Base-by-base conservation (phyloP, 2,329 filamentous ascomycete species). In the Aureobasidium melanogenum region DNA sequence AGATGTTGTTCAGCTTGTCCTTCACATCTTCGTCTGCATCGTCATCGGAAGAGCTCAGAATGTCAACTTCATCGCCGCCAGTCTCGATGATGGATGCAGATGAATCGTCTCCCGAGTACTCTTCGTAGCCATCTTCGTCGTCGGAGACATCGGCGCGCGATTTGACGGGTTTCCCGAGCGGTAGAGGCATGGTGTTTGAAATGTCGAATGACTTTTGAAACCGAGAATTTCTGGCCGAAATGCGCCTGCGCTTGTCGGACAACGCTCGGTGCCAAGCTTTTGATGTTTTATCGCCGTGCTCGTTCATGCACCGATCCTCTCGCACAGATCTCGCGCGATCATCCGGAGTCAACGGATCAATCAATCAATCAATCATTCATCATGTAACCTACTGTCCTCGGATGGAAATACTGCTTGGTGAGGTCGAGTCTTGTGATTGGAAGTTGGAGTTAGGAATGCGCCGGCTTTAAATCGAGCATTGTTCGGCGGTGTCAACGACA, bases 1-100 rank as follows among this genome's bases (percentile, higher is more conserved):
- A 94, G 66, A 97, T 84, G 63, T 78, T 80, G 68, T 77, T 80
- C 62, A 86, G 74, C 36, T 76, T 71, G 15, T 75, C 71, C 52
- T 77, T 70, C 26, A 77, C 73, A 60, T 78, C 73, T 26, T 72
- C 69, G 24, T 73, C 70, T 69, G 64, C 57, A 22, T 69, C 63
- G 48, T 61, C 63, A 17, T 64, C 63, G 34, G 34, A 56, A 38
- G 57, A 63, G 36, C 51, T 60, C 36, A 62, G 32, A 8, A 60
- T 55, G 14, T 61, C 61, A 19, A 66, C 62, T 17, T 71, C 62
- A 19, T 72, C 65, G 48, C 64, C 68, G 17, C 70, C 73, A 9
- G 70, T 74, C 44, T 73, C 74, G n/a, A 76, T 69, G 2, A 76
- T 65, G 1, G 74, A 76, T 10, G 71, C 73, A 14, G 73, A 75